Evolutionary conservation across 2,329 filamentous ascomycete species (phyloP), one percentile per base, ranked within the genome.

Genomic region (Chalaropsis ovoidea): DNA sequence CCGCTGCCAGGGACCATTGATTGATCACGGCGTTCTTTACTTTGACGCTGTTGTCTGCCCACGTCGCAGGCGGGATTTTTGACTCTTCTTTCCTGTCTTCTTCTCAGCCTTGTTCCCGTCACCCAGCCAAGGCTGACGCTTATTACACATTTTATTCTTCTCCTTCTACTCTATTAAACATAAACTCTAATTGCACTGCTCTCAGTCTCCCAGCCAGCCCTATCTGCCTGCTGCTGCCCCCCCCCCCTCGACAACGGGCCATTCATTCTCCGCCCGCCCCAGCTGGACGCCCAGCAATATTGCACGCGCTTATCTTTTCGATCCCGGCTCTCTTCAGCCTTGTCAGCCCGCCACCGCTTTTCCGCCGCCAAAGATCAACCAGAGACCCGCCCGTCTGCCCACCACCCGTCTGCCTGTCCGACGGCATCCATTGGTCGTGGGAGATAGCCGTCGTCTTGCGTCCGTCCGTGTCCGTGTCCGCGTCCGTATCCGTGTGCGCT

Each of bases 1-100:
- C 56, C 64, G 64, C 64, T 65, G 64, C 43, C 64, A 65, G 64
- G 56, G 56, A 65, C 64, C 54, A 61, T 24, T 49, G 24, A 62
- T 61, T 65, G 54, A 65, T 65, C 45, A 49, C 62, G 47, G 47
- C 62, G 39, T 19, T 58, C 54, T 58, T 19, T 58, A 58, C 27
- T 58, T 58, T 58, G 27, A 58, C 54, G 27, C 31, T 58, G 31
- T 39, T 58, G 54, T 58, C 17, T 58, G 24, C 24, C n/a, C 17
- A 19, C 5, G 54, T 19, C 27, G 31, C 27, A 35, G 54, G 54
- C 54, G 27, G 54, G 6, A 58, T 39, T 58, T 58, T 58, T 58
- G 54, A 27, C 17, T 58, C 27, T 58, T 15, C 24, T n/a, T 13
- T 56, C 3, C 22, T 56, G 3, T 56, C 24, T 8, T 47, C 17